Base-by-base conservation (phyloP, 2,329 filamentous ascomycete genomes). In the Aureobasidium lini region DNA sequence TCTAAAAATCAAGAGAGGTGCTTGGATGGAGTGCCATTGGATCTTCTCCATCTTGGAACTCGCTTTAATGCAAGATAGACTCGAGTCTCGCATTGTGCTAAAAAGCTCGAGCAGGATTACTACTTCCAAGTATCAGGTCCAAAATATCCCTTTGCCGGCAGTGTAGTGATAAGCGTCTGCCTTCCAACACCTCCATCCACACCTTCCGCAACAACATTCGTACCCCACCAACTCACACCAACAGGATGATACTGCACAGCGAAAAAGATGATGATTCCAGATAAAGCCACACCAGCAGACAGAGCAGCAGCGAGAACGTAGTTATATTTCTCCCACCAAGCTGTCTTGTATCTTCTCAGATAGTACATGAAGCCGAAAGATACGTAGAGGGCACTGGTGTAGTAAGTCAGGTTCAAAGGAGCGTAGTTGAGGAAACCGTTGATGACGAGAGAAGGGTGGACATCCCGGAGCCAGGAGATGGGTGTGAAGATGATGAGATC, bases 301-400 rank as follows among this genome's bases (percentile, higher is more conserved):
- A 77, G 67, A 0, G 73, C 74, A 16, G 75, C 74, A 10, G 74
- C 75, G 9, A 77, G 66, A 6, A 77, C 71, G 58, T 75, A 77
- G 57, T 88, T 92, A 71, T 94, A 95, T 73, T 94, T 94, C 46
- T 84, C 84, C 90, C 90, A 94, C 90, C 90, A 95, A 1, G 82
- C 84, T 28, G 77, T 79, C 16, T 83, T 86, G 32, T 86, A 79
- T 34, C 82, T 82, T 69, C 85, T 84, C 67, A 94, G 80, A 62
- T 86, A 72, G 70, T 86, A 85, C 71, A 94, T 95, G 79, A 95
- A 95, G 43, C 89, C 39, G 10, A 62, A 53, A 13, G 59, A 61
- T 9, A 62, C 13, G 61, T 62, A 62, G 0, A 62, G 31, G 6
- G 58, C 61, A n/a, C 39, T 28, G 37, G 61, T 61, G n/a, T 48